Percentiles rank a stretch among this genome's conserved stretches.
phyloP scores from a whole-genome alignment of 179 eudicot species.

The Monotropa hypopitys region DNA sequence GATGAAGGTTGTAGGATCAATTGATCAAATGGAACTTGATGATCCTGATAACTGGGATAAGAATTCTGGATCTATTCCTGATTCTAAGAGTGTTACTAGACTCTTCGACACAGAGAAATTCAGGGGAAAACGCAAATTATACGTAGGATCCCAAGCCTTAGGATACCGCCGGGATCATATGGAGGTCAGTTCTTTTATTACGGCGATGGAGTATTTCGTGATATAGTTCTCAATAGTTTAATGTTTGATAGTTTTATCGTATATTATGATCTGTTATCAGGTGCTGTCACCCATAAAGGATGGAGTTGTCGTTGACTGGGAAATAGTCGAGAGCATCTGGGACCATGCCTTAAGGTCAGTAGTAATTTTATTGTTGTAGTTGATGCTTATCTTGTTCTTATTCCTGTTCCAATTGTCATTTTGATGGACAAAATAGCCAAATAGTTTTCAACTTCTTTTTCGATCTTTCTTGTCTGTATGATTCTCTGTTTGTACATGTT shows the following conservation, averaged over 20 bases:
- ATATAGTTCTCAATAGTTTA: neutral
- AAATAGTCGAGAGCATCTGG: slow-evolving; percentile 86
- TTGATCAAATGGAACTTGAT: slow-evolving; percentile 85
- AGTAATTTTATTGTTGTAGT: neutral
- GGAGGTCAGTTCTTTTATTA: slow-evolving; percentile 46
- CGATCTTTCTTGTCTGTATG: neutral
- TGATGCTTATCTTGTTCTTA: neutral
- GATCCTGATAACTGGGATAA: slow-evolving; percentile 54
- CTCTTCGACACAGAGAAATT: slow-evolving; percentile 45
- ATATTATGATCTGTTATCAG: slow-evolving; percentile 23
- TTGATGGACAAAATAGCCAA: neutral
- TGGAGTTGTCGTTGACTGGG: slow-evolving; percentile 88
- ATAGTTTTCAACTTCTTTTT: neutral
- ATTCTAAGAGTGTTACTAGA: slow-evolving; percentile 37
- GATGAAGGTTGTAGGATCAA: slow-evolving; percentile 76
- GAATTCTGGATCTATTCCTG: slow-evolving; percentile 46
- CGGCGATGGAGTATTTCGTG: neutral
- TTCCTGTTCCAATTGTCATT: neutral
- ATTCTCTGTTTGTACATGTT: neutral
- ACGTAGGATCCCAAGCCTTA: slow-evolving; percentile 80
- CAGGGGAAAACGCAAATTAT: slow-evolving; percentile 63
- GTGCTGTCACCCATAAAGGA: slow-evolving; percentile 78
- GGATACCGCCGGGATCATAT: slow-evolving; percentile 89
- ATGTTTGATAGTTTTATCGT: neutral
- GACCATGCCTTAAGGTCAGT: slow-evolving; percentile 82